Base-by-base conservation (phyloP, 73 alveolate species). In the Stentor coeruleus region DNA sequence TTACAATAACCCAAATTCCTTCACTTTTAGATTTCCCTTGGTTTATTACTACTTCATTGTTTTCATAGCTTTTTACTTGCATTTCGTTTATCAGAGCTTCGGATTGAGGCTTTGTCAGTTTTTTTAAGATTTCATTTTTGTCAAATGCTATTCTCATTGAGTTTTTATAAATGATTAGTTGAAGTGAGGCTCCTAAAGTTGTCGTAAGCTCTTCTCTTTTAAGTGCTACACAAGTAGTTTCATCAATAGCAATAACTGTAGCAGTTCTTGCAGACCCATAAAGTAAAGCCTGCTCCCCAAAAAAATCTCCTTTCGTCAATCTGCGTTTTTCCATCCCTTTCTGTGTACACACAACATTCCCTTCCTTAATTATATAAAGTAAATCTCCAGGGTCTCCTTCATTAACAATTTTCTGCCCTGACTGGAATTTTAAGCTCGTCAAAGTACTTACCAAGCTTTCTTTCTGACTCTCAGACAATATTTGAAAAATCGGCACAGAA, bases 211-310 rank as follows among this genome's bases (percentile, higher is more conserved):
- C 6, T 11, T 49, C 66, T 49, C 20, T 49, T 49, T 20, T 20
- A 20, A 49, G 6, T 11, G 20, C 20, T 11, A 49, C 28, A 49
- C 6, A 6, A 6, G 6, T 49, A 11, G 20, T 20, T 6, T 6
- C 6, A 11, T 49, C 20, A 49, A 49, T 20, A 11, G 94, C 92
- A 2, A 77, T 39, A n/a, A 83, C 85, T 3, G 92, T 77, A 3
- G 95, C 95, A 58, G 92, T 81, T 36, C 93, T 41, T 28, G 85
- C 81, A 80, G 85, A 86, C 31, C 82, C 59, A 39, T 84, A 75
- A 83, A 89, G 77, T 49, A 89, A 55, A 30, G 93, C 87, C 76
- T 88, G 83, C 86, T 89, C 95, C 0, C 95, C 95, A 40, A 89
- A 89, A 89, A 85, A 89, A 40, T 89, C 95, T 82, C 80, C 81